Conservation (phyloP, 2,329 filamentous ascomycete species). For the Grosmannia clavigera region DNA sequence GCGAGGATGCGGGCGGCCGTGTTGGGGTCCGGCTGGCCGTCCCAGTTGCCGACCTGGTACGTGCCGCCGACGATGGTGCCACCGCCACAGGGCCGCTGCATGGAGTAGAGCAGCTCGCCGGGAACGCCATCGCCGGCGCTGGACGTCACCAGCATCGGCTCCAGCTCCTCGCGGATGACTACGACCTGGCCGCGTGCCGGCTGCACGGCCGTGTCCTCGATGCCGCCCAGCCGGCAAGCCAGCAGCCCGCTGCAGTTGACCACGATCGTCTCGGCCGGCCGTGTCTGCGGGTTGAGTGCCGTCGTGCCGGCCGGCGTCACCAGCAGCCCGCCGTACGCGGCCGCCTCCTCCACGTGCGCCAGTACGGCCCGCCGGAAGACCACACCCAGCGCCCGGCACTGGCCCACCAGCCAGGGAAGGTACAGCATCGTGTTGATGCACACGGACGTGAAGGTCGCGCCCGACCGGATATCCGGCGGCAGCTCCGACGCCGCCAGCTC, state of each 20-base stretch:
- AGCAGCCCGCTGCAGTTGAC: slow-evolving; percentile 79
- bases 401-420: slow-evolving; percentile 70
- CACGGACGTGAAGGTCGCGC: slow-evolving; percentile 66
- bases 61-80: slow-evolving; percentile 82
- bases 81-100: slow-evolving; percentile 68
- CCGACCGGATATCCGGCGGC: slow-evolving; percentile 54
- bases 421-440: slow-evolving; percentile 89
- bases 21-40: slow-evolving; percentile 64
- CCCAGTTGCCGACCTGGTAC: slow-evolving; percentile 70
- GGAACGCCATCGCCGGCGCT: slow-evolving; percentile 58
- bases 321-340: slow-evolving; percentile 33
- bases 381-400: slow-evolving; percentile 64
- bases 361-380: slow-evolving; percentile 51
- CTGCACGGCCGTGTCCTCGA: slow-evolving; percentile 59
- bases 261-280: slow-evolving; percentile 39
- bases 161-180: slow-evolving; percentile 66
- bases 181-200: slow-evolving; percentile 77
- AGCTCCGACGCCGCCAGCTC: slow-evolving; percentile 46
- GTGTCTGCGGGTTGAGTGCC: slow-evolving; percentile 37
- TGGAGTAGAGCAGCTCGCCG: slow-evolving; percentile 64
- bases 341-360: slow-evolving; percentile 62
- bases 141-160: slow-evolving; percentile 56
- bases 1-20: slow-evolving; percentile 77
- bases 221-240: slow-evolving; percentile 65
- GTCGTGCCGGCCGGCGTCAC: slow-evolving; percentile 3